These are phyloP conservation scores for Alnus rubra DNA, from an alignment of 306 rosid species.

Conservation along the genomic window DNA sequence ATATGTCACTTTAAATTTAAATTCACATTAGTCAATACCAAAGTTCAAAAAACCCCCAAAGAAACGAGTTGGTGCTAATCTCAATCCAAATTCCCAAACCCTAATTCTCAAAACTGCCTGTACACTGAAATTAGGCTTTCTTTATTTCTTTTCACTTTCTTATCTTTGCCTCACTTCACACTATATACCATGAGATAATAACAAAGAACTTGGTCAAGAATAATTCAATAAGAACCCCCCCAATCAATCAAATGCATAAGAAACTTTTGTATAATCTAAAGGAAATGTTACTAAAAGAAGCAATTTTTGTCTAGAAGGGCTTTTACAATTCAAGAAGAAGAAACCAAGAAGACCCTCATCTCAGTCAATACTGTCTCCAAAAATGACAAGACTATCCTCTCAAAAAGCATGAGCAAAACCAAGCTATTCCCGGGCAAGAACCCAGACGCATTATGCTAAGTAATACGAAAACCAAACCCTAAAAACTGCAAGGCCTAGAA, in stretches of 20 bases:
- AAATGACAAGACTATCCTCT: not conserved
- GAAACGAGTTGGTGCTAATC: not conserved
- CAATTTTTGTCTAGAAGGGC: not conserved
- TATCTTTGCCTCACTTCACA: not conserved
- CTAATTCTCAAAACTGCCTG: not conserved
- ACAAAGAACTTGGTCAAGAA: not conserved
- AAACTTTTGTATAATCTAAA: not conserved
- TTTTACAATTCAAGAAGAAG: not conserved
- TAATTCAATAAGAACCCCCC: not conserved
- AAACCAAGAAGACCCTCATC: not conserved
- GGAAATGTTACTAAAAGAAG: not conserved
- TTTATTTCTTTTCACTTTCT: not conserved
- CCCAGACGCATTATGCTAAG: not conserved
- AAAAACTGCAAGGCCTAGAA: not conserved
- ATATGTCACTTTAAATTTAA: not conserved
- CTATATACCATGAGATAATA: not conserved
- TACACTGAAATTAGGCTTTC: not conserved
- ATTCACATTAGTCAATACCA: not conserved
- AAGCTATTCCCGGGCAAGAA: not conserved
- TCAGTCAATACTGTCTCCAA: not conserved
- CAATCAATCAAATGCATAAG: not conserved
- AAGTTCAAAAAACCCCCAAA: not conserved
- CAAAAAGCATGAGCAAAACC: not conserved
- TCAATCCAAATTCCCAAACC: not conserved
- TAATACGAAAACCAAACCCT: not conserved